Base-by-base conservation (phyloP, 2,329 filamentous ascomycete genomes). In the Pleomassaria siparia region DNA sequence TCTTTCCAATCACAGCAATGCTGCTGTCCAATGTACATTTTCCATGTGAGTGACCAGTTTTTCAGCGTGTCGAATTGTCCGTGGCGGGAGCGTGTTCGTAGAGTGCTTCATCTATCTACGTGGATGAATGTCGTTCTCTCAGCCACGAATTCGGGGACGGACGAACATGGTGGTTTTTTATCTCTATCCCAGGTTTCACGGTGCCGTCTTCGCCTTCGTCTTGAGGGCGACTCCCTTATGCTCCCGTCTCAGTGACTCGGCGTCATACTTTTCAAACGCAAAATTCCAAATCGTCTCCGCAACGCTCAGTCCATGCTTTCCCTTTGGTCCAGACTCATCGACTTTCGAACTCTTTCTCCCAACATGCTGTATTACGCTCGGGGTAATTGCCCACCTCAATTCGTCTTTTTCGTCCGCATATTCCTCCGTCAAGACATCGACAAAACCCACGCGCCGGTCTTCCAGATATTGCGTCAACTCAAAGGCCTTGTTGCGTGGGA, bases 331-430 rank as follows among this genome's bases (percentile, higher is more conserved):
- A 39, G 55, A 51, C 13, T 62, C 58, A 40, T 66, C 53, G 6
- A 54, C 58, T 51, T 74, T 74, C 5, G 64, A 69, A 42, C 32
- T 76, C 53, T 63, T 69, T 26, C 66, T 51, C 3, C 74, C 74
- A 15, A 76, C 58, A 55, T 78, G 75, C 56, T 77, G 75, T 22
- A 78, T 51, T 2, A 77, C 55, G 37, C 66, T 71, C 1, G 74
- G 75, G 5, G 66, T 72, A 16, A 76, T 41, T 2, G 73, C 74
- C 61, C 69, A 77, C 15, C 74, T 63, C 30, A 70, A 49, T 48
- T 73, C 62, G 2, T 59, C 55, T n/a, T 66, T 52, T 29, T 67
- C 53, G 43, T 75, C 64, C 1, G 73, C 74, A 45, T 67, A 74
- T 25, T 72, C 64, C 46, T 77, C 74, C 0, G 66, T 72, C 21